These are phyloP conservation scores for Quercus bicolor DNA, from an alignment of 306 rosid species.

Conservation along the genomic window DNA sequence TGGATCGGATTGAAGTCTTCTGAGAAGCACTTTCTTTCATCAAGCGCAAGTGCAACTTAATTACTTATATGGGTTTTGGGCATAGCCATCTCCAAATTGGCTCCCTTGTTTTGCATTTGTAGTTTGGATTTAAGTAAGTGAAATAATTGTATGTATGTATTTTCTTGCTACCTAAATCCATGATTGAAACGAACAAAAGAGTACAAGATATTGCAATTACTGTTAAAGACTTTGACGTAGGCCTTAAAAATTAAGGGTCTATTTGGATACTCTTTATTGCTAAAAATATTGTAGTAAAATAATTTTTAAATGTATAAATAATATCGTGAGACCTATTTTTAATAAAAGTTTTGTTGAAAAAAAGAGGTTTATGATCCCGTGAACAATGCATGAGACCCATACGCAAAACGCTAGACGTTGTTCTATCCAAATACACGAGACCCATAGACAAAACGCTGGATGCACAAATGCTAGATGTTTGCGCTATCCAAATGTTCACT, in stretches of 20 bases:
- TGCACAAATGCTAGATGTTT: too few species aligned
- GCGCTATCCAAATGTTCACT: too few species aligned
- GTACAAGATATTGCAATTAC: neutral
- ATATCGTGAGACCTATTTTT: rapidly evolving
- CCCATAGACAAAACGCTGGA: too few species aligned
- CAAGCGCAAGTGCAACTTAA: neutral
- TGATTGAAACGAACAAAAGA: neutral
- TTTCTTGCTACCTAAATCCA: neutral
- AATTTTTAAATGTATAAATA: too few species aligned
- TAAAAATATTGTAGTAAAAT: too few species aligned
- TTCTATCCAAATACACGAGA: too few species aligned
- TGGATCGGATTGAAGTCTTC: conserved; percentile 1
- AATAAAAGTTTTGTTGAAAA: too few species aligned
- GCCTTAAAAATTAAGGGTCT: neutral
- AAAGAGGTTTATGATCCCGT: too few species aligned
- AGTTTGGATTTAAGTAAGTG: neutral
- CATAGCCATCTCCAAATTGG: too few species aligned
- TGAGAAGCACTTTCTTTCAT: neutral
- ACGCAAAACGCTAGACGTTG: too few species aligned
- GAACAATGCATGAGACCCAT: too few species aligned
- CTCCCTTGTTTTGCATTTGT: neutral
- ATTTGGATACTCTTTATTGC: too few species aligned
- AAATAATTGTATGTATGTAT: neutral
- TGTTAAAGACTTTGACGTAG: neutral
- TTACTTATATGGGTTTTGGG: neutral